Percentiles rank a stretch among this genome's conserved stretches.
Evolutionary conservation across 306 rosid species (phyloP).

Genomic region (Vachellia pachyceras): DNA sequence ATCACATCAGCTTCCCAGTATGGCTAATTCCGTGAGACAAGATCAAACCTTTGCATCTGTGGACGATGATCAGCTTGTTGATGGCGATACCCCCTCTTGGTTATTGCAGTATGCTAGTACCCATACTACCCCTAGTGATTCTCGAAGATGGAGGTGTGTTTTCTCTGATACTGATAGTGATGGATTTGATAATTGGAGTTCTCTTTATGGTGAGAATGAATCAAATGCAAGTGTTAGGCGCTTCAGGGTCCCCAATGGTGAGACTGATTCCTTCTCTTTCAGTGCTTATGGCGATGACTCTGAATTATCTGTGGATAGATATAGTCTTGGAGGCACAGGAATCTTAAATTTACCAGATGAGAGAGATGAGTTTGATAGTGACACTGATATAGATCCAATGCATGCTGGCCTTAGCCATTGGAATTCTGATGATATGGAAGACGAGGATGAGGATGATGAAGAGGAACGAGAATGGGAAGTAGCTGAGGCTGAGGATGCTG

Average conservation of each 20-base stretch:
- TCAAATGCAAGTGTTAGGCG: constrained; percentile 69
- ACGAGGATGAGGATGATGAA: constrained; percentile 50
- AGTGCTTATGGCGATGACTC: constrained; percentile 88
- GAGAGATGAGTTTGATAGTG: constrained; percentile 65
- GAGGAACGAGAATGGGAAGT: constrained; percentile 61
- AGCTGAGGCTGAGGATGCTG: constrained; percentile 62
- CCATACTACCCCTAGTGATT: constrained; percentile 72
- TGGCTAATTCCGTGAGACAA: constrained; percentile 55
- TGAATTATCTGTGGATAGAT: constrained; percentile 77
- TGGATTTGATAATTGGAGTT: constrained; percentile 69
- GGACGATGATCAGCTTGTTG: constrained; percentile 57
- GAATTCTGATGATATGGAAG: constrained; percentile 67
- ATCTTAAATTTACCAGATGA: constrained; percentile 53
- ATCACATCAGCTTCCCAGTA: constrained; percentile 57
- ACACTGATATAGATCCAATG: constrained; percentile 96
- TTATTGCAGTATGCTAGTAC: constrained; percentile 58
- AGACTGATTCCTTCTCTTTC: constrained; percentile 68
- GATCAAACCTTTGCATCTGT: constrained; percentile 51
- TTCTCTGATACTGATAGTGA: constrained; percentile 85
- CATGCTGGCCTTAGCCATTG: constrained; percentile 75
- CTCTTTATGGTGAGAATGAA: constrained; percentile 74
- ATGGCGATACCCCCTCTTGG: constrained; percentile 56
- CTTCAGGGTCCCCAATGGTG: constrained; percentile 59
- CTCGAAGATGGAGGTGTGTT: constrained; percentile 70
- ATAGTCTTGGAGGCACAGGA: constrained; percentile 68